Base-by-base conservation (phyloP, 139 green algal genomes). In the Ettlia oleoabundans region DNA sequence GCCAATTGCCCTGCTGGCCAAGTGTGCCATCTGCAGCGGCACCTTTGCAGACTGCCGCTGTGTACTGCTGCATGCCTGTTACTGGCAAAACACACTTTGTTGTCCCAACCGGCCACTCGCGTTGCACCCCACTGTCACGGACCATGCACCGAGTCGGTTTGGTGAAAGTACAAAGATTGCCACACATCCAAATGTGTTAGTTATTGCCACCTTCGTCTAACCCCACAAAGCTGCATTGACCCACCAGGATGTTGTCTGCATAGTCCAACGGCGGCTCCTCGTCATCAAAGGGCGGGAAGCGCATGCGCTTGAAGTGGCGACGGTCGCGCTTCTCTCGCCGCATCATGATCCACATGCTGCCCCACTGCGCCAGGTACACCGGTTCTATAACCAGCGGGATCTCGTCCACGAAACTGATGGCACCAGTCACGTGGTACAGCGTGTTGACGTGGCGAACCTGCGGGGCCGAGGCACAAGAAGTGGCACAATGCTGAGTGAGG, bases 321-420 rank as follows among this genome's bases (percentile, higher is more conserved):
- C 97, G 89, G 88, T 99, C 97, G 15, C 97, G 89, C 93, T 99
- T 99, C 93, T 99, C 97, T 1, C 97, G 90, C 53, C 97, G 88
- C 97, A 99, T 99, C 96, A 99, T 99, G 92, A 99, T 99, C 95
- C 97, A 99, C 96, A 99, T 99, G 68, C 90, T 97, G 82, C 95
- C 97, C 97, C 97, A 99, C 89, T 99, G 77, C 71, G 97, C 96
- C 32, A 97, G 87, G 93, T 98, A 99, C 1, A 98, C 89, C 0
- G 97, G 97, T 90, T 99, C 95, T 77, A 99, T 98, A 41, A 99
- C 97, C 77, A 91, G 92, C 26, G 97, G 97, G 52, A 96, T 94
- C 87, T 99, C 97, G 82, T 99, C 95, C 74, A 99, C 96, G 86
- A 99, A 99, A 6, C 95, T 99, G 91, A 99, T 99, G 71, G 97